Conservation (phyloP, 2,329 filamentous ascomycete species). For the Colletotrichum eleusines region DNA sequence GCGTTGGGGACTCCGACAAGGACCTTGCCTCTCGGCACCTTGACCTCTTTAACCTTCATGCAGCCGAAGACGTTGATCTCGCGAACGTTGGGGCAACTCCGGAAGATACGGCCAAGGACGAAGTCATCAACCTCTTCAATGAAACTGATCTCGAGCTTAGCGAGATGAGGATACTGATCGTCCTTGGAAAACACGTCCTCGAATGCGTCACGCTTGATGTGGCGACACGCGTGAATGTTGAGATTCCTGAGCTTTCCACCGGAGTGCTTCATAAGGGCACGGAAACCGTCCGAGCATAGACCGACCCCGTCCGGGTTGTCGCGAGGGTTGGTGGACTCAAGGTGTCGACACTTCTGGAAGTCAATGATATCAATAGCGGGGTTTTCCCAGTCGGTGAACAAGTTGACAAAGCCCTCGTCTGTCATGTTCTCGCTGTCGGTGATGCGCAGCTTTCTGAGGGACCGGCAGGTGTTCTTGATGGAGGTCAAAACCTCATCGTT, state of each 20-base stretch:
- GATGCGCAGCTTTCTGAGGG: slow-evolving; percentile 82
- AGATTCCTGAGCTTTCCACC: slow-evolving; percentile 73
- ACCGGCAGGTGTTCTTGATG: slow-evolving; percentile 77
- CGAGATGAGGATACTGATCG: slow-evolving; percentile 74
- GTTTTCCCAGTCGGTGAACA: slow-evolving; percentile 85
- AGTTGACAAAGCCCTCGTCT: slow-evolving; percentile 76
- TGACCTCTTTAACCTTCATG: slow-evolving; percentile 68
- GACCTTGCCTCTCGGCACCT: slow-evolving; percentile 67
- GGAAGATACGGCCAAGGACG: slow-evolving; percentile 73
- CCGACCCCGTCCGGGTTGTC: slow-evolving; percentile 76
- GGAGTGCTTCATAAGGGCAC: slow-evolving; percentile 87
- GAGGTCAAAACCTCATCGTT: slow-evolving; percentile 78
- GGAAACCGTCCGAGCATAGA: slow-evolving; percentile 80
- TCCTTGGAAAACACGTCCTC: slow-evolving; percentile 76
- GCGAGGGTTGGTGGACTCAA: slow-evolving; percentile 78
- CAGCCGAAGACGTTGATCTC: slow-evolving; percentile 74
- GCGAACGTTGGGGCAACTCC: slow-evolving; percentile 70
- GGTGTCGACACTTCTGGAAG: slow-evolving; percentile 80
- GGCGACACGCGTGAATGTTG: slow-evolving; percentile 86
- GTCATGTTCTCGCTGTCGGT: slow-evolving; percentile 81
- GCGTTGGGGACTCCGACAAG: slow-evolving; percentile 71
- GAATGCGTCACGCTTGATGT: slow-evolving; percentile 80
- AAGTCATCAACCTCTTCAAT: slow-evolving; percentile 76
- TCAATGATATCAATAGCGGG: slow-evolving; percentile 78
- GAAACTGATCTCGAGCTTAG: slow-evolving; percentile 82